Conservation (phyloP, 192 early-diverging fungal genomes). For the Umbelopsis sp. region DNA sequence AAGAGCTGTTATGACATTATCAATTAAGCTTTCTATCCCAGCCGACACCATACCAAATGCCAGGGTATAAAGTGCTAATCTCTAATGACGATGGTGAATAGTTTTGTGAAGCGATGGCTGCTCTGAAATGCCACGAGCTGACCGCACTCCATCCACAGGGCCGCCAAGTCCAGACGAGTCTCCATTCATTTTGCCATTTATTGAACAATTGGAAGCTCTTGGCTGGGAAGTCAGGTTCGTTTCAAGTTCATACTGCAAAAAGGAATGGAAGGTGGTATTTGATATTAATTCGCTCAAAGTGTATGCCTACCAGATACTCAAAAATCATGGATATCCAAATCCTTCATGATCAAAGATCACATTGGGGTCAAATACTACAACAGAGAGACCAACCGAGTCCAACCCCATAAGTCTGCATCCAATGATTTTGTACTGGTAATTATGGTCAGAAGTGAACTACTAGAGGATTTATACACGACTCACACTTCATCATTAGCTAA, state of each 20-base stretch:
- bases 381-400: slow-evolving; percentile 17
- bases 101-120: not conserved
- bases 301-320: slow-evolving; percentile 45
- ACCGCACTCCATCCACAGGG: slow-evolving; percentile 1
- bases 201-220: slow-evolving; percentile 26
- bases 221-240: slow-evolving; percentile 37
- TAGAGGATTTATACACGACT: not conserved
- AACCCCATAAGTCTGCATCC: slow-evolving; percentile 1
- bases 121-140: not conserved
- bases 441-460: not conserved
- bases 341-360: slow-evolving; percentile 40
- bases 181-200: slow-evolving; percentile 32
- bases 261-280: not conserved
- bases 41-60: not conserved
- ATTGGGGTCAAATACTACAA: slow-evolving; percentile 39
- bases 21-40: not conserved
- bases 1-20: too few relatives aligned
- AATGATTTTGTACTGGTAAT: slow-evolving; percentile 40
- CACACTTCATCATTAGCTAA: slow-evolving; percentile 17
- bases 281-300: not conserved
- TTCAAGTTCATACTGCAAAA: not conserved
- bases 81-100: slow-evolving; percentile 31
- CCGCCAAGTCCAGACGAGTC: slow-evolving; percentile 30
- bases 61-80: slow-evolving; percentile 21
- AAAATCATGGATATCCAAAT: slow-evolving; percentile 51